Evolutionary conservation across 2,329 filamentous ascomycete species (phyloP), one percentile per base, ranked within the genome.

Genomic region (Mycosphaerella arachidis): DNA sequence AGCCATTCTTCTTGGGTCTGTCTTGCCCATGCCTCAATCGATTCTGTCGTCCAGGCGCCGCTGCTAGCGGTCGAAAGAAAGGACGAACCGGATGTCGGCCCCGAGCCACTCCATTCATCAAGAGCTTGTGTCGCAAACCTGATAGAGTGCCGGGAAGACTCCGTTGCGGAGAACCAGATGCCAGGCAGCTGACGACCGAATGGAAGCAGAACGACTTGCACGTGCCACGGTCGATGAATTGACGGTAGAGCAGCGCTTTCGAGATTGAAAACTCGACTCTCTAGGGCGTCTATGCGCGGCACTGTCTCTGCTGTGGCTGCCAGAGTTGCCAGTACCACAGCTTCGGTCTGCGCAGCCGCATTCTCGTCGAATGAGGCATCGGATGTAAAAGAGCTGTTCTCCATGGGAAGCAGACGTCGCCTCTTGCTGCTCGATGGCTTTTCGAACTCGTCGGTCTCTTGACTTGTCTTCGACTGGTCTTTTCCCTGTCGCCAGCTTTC

Each of bases 201-300:
- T 1, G 90, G 90, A 7, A 92, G 72, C 59, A 92, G 85, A 1
- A 92, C 85, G 4, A 92, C 86, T 69, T 92, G 89, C 1, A 93
- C 77, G 64, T 89, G 84, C 87, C 89, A 92, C 0, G 89, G 87
- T 45, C 83, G 79, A 46, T 76, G 74, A 30, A 78, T 78, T 0
- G 87, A 85, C n/a, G 89, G 88, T 31, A 85, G 73, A 9, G 82
- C 71, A 4, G 72, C 77, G 6, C 81, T 80, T 71, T 89, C 86
- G 9, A 90, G 77, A 48, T 83, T 78, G 31, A 77, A 68, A 5
- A 82, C 63, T 5, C 79, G 75, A 24, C 76, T 73, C 63, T 83
- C 81, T 9, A 84, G 75, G 37, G 73, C 73, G 51, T 78, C 76
- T 29, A 84, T 70, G 27, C 79, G 73, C 50, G 75, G 73, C 24